phyloP scores from a whole-genome alignment of 192 early-diverging fungal species.

The Coemansia umbellata region DNA sequence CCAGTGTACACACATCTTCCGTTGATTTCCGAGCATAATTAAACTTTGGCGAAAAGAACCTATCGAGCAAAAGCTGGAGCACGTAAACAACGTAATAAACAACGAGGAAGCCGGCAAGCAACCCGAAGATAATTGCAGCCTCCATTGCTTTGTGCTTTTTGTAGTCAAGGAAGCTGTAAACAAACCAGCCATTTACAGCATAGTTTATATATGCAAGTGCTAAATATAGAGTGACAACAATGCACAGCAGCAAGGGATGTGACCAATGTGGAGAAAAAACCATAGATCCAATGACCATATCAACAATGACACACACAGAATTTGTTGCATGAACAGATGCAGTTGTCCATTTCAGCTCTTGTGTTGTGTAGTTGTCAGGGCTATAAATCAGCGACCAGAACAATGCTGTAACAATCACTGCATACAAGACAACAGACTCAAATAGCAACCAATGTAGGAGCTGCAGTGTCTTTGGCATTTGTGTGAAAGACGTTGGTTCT shows the following conservation, averaged over 20 bases:
- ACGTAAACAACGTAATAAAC: conserved; percentile 30
- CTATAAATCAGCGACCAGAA: conserved; percentile 39
- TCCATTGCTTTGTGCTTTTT: conserved; percentile 11
- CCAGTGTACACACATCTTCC: background rate
- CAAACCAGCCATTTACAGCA: conserved; percentile 36
- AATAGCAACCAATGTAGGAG: conserved; percentile 47
- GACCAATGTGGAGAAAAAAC: conserved; percentile 36
- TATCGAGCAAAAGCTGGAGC: conserved; percentile 20
- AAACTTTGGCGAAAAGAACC: conserved; percentile 15
- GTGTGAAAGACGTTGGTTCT: conserved; percentile 3
- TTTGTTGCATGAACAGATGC: conserved; percentile 41
- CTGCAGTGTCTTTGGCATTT: conserved; percentile 26
- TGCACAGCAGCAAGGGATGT: conserved; percentile 16
- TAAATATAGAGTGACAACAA: conserved; percentile 23
- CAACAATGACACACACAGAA: conserved; percentile 13
- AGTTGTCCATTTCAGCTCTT: conserved; percentile 16
- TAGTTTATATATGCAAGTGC: conserved; percentile 32
- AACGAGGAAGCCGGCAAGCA: conserved; percentile 16
- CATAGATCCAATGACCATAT: conserved; percentile 25
- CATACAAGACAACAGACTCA: conserved; percentile 29
- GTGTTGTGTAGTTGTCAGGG: conserved; percentile 1
- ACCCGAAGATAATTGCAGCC: conserved; percentile 7
- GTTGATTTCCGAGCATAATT: background rate
- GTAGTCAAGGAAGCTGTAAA: conserved; percentile 41
- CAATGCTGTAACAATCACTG: conserved; percentile 23